Percentiles rank a stretch among this genome's conserved stretches.
Evolutionary conservation across 208 protist genomes (phyloP).

Genomic region (Wallacemonas sp.): DNA sequence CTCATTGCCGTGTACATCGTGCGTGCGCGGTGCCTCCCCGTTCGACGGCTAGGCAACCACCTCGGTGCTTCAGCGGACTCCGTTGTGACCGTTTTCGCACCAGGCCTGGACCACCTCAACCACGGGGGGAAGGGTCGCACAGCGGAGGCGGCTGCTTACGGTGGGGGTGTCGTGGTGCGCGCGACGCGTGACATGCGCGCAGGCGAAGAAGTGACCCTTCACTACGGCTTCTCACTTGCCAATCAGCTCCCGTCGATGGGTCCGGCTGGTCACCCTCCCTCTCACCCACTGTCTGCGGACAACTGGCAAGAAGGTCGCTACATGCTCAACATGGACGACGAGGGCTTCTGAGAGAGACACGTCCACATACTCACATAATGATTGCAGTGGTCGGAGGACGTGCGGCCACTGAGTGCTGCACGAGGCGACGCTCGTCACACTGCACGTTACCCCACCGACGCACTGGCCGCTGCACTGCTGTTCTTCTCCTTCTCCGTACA

Average conservation of each 20-base stretch:
- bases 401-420: too few relatives aligned
- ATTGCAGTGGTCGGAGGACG: too few relatives aligned
- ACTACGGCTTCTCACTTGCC: constrained; percentile 38
- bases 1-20: constrained; percentile 70
- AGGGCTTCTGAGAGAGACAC: too few relatives aligned
- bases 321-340: constrained; percentile 2
- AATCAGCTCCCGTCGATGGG: too few relatives aligned
- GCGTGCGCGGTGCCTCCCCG: constrained; percentile 49
- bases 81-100: constrained; percentile 49
- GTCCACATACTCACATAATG: too few relatives aligned
- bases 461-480: too few relatives aligned
- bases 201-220: constrained; percentile 69
- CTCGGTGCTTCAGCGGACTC: constrained; percentile 16
- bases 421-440: too few relatives aligned
- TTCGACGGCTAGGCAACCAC: constrained; percentile 59
- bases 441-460: too few relatives aligned
- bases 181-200: constrained; percentile 32
- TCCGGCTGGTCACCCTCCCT: too few relatives aligned
- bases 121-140: constrained; percentile 27
- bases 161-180: constrained; percentile 54
- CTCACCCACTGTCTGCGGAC: not conserved
- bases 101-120: constrained; percentile 67
- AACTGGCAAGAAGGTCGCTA: not conserved
- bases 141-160: constrained; percentile 56
- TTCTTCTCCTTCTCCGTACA: too few relatives aligned